Base-by-base conservation (phyloP, 2,329 filamentous ascomycete genomes). In the Colletotrichum tropicicola region DNA sequence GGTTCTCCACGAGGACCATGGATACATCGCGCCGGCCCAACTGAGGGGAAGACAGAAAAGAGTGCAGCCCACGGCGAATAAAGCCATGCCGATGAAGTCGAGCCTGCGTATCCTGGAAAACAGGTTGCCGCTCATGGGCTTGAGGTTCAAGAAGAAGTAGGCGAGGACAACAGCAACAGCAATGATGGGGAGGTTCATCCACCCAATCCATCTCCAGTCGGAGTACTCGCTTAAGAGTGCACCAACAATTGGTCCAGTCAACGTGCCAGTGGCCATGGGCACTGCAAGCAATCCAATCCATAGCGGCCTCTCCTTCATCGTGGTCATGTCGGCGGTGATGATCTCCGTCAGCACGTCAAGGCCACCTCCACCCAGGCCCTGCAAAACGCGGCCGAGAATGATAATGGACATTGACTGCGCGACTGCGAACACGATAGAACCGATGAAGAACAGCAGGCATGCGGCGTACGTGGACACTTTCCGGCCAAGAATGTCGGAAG, bases 371-470 rank as follows among this genome's bases (percentile, higher is more conserved):
- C 77, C 77, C 3, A 73, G 39, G n/a, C 78, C 79, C 48, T 80
- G 77, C 5, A 80, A 60, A 2, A 71, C 60, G 4, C 78, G 72
- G 15, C 78, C 78, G 6, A 66, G 51, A 21, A 80, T 72, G 28
- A 80, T 27, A 47, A 81, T 80, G 17, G 77, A 82, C 30, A 89
- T 73, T 7, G 87, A 86, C 8, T 89, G 86, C 10, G 84, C 86
- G 2, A 86, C 85, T 78, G 88, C 87, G 30, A 89, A 76, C 5
- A 84, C 84, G 53, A 90, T 79, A 43, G 86, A 67, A 12, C 70
- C 70, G 13, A 44, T 19, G 5, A 23, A 19, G 13, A 44, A 44
- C 8, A 44, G 41, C 5, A n/a, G 19, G 41, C 17, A 44, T 32
- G 73, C 59, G 6, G 68, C 58, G 47, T 73, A 72, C 6, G 75